Evolutionary conservation across 495 filamentous ascomycete genomes (phyloP).

Genomic region (Symbiotaphrina buchneri): DNA sequence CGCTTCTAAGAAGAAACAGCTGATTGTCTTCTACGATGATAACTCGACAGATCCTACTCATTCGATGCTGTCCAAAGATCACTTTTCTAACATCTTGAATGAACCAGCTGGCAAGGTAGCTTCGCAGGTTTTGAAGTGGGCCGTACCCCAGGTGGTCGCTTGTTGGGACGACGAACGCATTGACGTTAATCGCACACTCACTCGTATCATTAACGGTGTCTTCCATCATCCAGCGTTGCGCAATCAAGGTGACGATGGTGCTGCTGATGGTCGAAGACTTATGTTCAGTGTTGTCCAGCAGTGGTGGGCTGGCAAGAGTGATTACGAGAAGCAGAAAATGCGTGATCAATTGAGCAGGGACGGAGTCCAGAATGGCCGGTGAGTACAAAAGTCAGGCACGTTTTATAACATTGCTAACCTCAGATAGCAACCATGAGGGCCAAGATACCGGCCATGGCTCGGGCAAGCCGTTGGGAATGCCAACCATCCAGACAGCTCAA

Average conservation of each 20-base stretch:
- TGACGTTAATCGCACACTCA: conserved; percentile 42
- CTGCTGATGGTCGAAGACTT: conserved; percentile 40
- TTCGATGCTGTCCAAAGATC: conserved; percentile 89
- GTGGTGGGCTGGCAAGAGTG: conserved; percentile 53
- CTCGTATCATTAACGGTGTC: conserved; percentile 55
- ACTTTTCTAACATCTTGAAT: conserved; percentile 36
- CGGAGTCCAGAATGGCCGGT: conserved; percentile 45
- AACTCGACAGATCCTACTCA: conserved; percentile 60
- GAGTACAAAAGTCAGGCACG: no score
- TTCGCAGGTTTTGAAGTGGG: conserved; percentile 53
- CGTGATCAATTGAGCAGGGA: conserved; percentile 50
- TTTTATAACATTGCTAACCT: no score
- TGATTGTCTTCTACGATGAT: conserved; percentile 68
- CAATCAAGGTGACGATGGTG: conserved; percentile 45
- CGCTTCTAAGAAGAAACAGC: conserved; percentile 55
- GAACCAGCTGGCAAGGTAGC: conserved; percentile 71
- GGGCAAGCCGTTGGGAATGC: conserved; percentile 42
- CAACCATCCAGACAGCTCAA: conserved; percentile 14
- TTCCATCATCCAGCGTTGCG: conserved; percentile 74
- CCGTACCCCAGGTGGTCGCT: conserved; percentile 65
- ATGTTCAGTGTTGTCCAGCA: conserved; percentile 61
- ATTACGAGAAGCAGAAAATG: conserved; percentile 34
- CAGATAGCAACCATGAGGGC: conserved; percentile 79
- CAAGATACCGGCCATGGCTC: conserved; percentile 70
- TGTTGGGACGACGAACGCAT: conserved; percentile 58